These are phyloP conservation scores for Trichomonascaceae sp. DNA, from an alignment of 1,139 yeast species.

Conservation along the genomic window DNA sequence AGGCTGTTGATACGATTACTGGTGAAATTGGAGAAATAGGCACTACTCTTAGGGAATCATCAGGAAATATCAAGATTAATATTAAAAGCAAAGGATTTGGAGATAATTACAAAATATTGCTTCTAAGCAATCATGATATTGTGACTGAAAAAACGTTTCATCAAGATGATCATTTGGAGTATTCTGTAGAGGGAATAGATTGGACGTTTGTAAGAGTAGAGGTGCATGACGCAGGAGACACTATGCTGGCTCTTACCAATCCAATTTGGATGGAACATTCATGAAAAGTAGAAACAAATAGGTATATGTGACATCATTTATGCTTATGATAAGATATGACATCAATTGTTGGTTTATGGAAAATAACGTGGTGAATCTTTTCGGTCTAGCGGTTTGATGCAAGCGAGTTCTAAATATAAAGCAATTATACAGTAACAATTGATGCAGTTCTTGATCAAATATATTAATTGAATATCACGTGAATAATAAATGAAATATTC, in stretches of 20 bases:
- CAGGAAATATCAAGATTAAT: neutral
- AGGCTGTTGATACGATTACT: neutral
- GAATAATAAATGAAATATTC: too few relatives aligned
- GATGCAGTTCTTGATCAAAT: neutral
- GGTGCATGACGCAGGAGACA: slow-evolving; percentile 5
- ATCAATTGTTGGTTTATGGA: neutral
- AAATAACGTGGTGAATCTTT: too few relatives aligned
- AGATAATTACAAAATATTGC: neutral
- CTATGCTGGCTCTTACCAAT: slow-evolving; percentile 13
- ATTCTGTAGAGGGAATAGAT: neutral
- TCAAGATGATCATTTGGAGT: neutral
- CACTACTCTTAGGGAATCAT: neutral
- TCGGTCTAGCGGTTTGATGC: neutral
- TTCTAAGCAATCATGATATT: neutral
- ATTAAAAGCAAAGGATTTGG: slow-evolving; percentile 5
- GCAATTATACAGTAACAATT: too few relatives aligned
- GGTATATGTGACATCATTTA: neutral
- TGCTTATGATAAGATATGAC: neutral
- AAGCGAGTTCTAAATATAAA: neutral
- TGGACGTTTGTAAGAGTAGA: slow-evolving; percentile 9
- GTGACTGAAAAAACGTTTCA: neutral
- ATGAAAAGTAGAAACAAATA: neutral
- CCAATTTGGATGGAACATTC: slow-evolving; percentile 10
- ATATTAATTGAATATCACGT: too few relatives aligned
- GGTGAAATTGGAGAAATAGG: neutral